Base-by-base conservation (phyloP, 345 rosid genomes). In the Salix dunnii region DNA sequence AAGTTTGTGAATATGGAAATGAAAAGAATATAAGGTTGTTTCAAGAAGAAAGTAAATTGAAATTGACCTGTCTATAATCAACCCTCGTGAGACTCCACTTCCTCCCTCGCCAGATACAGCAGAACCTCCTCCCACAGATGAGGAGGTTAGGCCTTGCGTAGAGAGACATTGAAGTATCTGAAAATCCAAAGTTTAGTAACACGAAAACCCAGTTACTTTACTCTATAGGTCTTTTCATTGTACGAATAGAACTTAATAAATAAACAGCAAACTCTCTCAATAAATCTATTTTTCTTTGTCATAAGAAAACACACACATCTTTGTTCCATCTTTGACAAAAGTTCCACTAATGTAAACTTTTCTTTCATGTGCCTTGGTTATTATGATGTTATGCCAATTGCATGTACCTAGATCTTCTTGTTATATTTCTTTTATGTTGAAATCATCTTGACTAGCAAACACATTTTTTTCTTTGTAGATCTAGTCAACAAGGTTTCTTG, bases 91-190 rank as follows among this genome's bases (percentile, higher is more conserved):
- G 79, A 89, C 99, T 70, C 97, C 82, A 77, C 83, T 90, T 84
- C 99, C 91, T 64, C 89, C 86, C 67, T 90, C 94, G 77, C 85
- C 87, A 73, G 90, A 87, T 30, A 84, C 87, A 70, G 84, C 25
- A 86, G 91, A 87, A 71, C 98, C 89, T 79, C 99, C 89, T 78
- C 98, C 96, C 35, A 97, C 99, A n/a, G 99, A 96, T 81, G 99
- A 88, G 13, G 99, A 88, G 13, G 97, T 85, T 73, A 96, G 71
- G 62, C 99, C 97, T 91, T 94, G 98, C 18, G 89, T 82, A 71
- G 99, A 89, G 61, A 93, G 89, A 73, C 86, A 83, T 81, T 94
- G 98, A 74, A 94, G 87, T 83, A 96, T 94, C 99, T 93, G 79
- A 66, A 78, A 75, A 48, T 18, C 74, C 48, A 46, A 43, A 28